Conservation (phyloP, 129 eudicot genomes). For the Pseudognaphalium luteoalbum region DNA sequence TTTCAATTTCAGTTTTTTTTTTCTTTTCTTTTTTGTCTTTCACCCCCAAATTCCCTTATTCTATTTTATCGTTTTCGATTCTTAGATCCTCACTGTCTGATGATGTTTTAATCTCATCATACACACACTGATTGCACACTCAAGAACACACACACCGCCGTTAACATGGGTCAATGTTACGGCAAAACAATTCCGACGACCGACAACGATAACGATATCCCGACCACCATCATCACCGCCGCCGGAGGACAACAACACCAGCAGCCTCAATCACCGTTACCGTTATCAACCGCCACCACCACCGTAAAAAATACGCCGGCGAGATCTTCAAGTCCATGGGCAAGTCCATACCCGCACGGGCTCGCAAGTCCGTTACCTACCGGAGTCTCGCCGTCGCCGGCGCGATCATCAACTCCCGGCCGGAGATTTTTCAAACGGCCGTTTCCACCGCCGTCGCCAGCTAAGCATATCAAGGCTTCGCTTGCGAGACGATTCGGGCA, state of each 20-base stretch:
- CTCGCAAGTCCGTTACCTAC: slow-evolving; percentile 52
- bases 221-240: slow-evolving; percentile 45
- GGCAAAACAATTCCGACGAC: slow-evolving; percentile 78
- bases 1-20: background rate
- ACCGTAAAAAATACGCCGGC: slow-evolving; percentile 67
- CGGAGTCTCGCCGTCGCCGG: slow-evolving; percentile 90
- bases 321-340: slow-evolving; percentile 76
- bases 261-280: slow-evolving; percentile 42
- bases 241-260: slow-evolving; percentile 28
- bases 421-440: slow-evolving; percentile 74
- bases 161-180: slow-evolving; percentile 88
- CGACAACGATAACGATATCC: slow-evolving; percentile 48
- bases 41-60: background rate
- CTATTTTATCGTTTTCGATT: background rate
- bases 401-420: slow-evolving; percentile 79
- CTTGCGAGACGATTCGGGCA: slow-evolving; percentile 64
- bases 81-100: slow-evolving; percentile 23
- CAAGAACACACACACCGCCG: background rate
- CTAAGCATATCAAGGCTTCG: slow-evolving; percentile 85
- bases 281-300: slow-evolving; percentile 29
- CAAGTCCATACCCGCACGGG: slow-evolving; percentile 77
- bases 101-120: slow-evolving; percentile 26
- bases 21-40: no score
- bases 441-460: slow-evolving; percentile 94
- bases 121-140: background rate